Evolutionary conservation across 805 yeast genomes (phyloP), one percentile per base, ranked within the genome.

Genomic region (Lipomyces yamadae): DNA sequence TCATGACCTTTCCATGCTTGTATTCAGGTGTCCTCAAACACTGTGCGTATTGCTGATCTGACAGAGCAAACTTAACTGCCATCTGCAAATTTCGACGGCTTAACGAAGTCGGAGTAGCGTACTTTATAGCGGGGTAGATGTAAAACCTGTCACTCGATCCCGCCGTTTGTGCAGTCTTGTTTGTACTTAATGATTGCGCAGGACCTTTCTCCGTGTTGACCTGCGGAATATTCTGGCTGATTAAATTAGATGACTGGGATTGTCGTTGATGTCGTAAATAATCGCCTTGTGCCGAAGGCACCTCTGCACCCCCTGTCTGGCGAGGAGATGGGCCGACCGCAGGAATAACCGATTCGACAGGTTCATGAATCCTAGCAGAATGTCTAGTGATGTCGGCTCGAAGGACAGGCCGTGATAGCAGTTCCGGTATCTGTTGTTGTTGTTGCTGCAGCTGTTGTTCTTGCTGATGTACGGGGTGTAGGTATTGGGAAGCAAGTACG

Each of bases 351-450:
- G 2, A 10, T n/a, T 4, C 8, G 10, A 42, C 48, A 42, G 48
- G 48, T 6, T 42, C 48, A 8, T 18, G 48, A 15, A 42, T 42
- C n/a, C 24, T 15, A 15, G 18, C 2, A n/a, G 48, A 15, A 5
- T n/a, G 48, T 8, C 3, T 8, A 42, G 24, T 5, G 48, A 42
- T 15, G 15, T 24, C 24, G n/a, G 24, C n/a, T 15, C 48, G 24
- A n/a, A 15, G 10, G 10, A 4, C 24, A 42, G 48, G 54, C 35
- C 37, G 67, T 2, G 48, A 50, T 37, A 37, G 62, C 10, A 45
- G 67, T 50, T 60, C 64, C 42, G 11, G 56, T n/a, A 42, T 62
- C 32, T 33, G 60, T 34, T 48, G 64, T 18, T n/a, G 54, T 24
- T 35, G 65, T 45, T 61, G 63, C 63, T 30, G 45, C 45, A 42